These are phyloP conservation scores for Microstegium vimineum DNA, from an alignment of 176 grass and related monocot species.

Conservation along the genomic window DNA sequence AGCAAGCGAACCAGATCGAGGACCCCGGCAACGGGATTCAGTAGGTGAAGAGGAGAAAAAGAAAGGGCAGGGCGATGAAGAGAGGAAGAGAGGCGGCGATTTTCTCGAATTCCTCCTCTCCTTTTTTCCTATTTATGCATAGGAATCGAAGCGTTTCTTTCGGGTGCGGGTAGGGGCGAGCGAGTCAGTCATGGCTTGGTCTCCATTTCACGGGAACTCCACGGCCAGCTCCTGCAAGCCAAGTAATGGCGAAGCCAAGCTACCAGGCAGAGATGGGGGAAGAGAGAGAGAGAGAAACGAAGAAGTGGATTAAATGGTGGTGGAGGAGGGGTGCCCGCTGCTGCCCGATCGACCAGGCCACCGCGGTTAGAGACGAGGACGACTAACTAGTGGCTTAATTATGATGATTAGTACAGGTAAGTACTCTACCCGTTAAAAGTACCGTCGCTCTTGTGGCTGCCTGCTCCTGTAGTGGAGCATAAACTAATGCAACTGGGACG, in stretches of 20 bases:
- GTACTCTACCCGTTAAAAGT: conserved; percentile 11
- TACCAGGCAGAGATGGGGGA: not conserved
- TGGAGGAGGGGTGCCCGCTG: not conserved
- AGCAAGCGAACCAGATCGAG: conserved; percentile 46
- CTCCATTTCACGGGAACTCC: conserved; percentile 60
- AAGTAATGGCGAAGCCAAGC: conserved; percentile 51
- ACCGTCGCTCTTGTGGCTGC: not conserved
- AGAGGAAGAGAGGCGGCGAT: conserved; percentile 3
- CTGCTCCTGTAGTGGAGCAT: not conserved
- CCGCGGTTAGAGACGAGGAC: conserved; percentile 30
- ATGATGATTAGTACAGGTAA: conserved; percentile 32
- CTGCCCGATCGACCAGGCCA: conserved; percentile 20
- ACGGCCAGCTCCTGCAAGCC: conserved; percentile 48
- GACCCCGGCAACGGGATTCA: conserved; percentile 18
- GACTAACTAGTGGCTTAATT: conserved; percentile 37
- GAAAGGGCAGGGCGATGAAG: not conserved
- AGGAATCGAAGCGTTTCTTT: conserved; percentile 63
- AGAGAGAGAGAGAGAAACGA: not conserved
- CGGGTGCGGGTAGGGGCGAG: conserved; percentile 34
- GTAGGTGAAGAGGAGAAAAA: conserved; percentile 21
- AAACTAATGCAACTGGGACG: conserved; percentile 32
- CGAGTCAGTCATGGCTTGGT: conserved; percentile 21
- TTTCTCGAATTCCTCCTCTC: conserved; percentile 17
- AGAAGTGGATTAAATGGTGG: conserved; percentile 35
- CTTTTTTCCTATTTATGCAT: conserved; percentile 32